A percentile compares a stretch with the other conserved stretches of the same genome.
These are phyloP conservation scores for Eragrostis curvula DNA, from an alignment of 176 grass and related monocot genomes.

Conservation along the genomic window DNA sequence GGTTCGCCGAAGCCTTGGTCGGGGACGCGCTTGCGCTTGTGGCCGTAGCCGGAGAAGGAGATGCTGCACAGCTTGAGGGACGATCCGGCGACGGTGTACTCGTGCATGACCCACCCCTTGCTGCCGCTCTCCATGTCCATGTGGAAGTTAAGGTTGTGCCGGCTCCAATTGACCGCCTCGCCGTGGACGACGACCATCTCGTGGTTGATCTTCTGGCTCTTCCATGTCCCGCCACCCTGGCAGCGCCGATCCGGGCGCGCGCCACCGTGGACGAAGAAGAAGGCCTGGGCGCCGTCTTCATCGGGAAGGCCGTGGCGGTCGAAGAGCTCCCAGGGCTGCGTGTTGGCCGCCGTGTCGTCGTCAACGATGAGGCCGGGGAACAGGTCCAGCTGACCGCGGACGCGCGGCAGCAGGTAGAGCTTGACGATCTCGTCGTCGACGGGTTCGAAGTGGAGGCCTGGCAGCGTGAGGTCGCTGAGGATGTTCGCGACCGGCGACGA, in stretches of 20 bases:
- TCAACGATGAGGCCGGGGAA: too few species aligned
- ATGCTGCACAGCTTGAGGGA: not conserved
- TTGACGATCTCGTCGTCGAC: not conserved
- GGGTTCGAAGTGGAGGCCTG: not conserved
- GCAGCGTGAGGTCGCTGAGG: not conserved
- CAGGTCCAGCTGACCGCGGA: too few species aligned
- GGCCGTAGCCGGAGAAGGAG: slow-evolving; percentile 27
- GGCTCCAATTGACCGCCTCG: not conserved
- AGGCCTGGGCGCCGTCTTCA: too few species aligned
- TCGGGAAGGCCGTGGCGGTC: too few species aligned
- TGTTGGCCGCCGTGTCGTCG: too few species aligned
- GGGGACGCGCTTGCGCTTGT: slow-evolving; percentile 12
- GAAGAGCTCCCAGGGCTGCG: too few species aligned
- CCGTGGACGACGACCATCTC: too few species aligned
- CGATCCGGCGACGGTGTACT: not conserved
- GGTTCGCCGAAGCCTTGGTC: not conserved
- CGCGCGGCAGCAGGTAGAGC: too few species aligned
- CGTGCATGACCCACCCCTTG: slow-evolving; percentile 48
- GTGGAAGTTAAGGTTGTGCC: slow-evolving; percentile 23
- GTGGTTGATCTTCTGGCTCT: not conserved
- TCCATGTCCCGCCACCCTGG: slow-evolving; percentile 8
- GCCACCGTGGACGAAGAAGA: too few species aligned
- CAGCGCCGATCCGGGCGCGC: too few species aligned
- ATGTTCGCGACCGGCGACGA: not conserved
- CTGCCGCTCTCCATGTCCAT: not conserved